Percentiles rank a stretch among this genome's conserved stretches.
Evolutionary conservation across 352 stramenopile species (phyloP).

Genomic region (Nothophytophthora sp.): DNA sequence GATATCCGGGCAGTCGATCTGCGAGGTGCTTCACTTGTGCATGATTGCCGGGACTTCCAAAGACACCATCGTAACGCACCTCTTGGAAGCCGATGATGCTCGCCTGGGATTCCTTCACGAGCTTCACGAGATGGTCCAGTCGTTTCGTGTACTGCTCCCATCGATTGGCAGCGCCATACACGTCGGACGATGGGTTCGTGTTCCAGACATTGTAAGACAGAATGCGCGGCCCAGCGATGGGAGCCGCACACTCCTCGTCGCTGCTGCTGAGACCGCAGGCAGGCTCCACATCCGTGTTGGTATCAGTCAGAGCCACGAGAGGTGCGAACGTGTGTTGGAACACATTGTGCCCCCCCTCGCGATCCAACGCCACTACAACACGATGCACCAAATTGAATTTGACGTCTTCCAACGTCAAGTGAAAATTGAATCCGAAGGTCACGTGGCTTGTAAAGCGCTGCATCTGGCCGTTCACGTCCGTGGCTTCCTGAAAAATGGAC

Average conservation of each 20-base stretch:
- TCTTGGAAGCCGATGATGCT: constrained; percentile 89
- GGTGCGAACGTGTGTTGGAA: constrained; percentile 69
- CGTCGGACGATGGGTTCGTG: constrained; percentile 76
- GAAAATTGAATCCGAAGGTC: constrained; percentile 69
- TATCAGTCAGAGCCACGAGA: constrained; percentile 13
- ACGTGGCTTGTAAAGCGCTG: constrained; percentile 66
- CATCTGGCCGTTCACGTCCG: constrained; percentile 26
- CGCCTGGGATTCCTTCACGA: constrained; percentile 51
- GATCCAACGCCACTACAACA: constrained; percentile 70
- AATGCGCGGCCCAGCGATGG: constrained; percentile 46
- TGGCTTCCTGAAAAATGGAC: constrained; percentile 60
- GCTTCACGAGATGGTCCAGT: constrained; percentile 66
- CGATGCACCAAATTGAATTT: constrained; percentile 56
- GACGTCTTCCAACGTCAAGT: constrained; percentile 64
- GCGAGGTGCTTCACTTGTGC: constrained; percentile 81
- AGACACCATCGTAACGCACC: constrained; percentile 82
- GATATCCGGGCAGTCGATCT: constrained; percentile 58
- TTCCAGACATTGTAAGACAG: constrained; percentile 92
- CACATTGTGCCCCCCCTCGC: constrained; percentile 66
- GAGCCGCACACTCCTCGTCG: constrained; percentile 14
- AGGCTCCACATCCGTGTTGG: constrained; percentile 7
- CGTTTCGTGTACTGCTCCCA: constrained; percentile 80
- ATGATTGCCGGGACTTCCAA: constrained; percentile 60
- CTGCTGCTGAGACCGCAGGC: constrained; percentile 14
- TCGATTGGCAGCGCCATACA: constrained; percentile 56